Conservation (phyloP, 2,329 filamentous ascomycete genomes). For the Aspergillus sp. region DNA sequence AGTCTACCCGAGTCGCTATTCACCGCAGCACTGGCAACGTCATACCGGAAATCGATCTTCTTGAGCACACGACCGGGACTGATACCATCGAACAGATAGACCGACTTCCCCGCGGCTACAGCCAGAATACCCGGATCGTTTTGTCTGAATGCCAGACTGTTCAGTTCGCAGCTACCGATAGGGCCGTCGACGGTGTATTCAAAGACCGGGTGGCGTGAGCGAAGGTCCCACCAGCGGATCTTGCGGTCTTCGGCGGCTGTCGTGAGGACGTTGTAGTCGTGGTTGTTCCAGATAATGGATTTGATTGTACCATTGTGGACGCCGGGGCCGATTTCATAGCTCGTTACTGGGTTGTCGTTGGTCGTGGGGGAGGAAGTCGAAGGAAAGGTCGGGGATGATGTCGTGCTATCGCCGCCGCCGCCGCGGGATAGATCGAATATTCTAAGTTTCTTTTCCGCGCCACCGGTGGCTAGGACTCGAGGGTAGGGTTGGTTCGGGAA, state of each 20-base stretch:
- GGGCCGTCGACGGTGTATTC: conserved; percentile 72
- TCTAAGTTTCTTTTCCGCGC: conserved; percentile 91
- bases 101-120: conserved; percentile 86
- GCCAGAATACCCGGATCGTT: conserved; percentile 66
- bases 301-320: conserved; percentile 86
- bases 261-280: conserved; percentile 76
- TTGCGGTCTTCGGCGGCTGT: conserved; percentile 87
- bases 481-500: conserved; percentile 74
- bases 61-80: conserved; percentile 66
- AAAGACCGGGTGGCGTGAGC: conserved; percentile 64
- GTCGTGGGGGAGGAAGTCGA: conserved; percentile 25
- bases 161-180: conserved; percentile 89
- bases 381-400: conserved; percentile 32
- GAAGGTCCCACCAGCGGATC: conserved; percentile 88
- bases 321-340: conserved; percentile 81
- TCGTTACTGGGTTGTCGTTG: conserved; percentile 49
- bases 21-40: conserved; percentile 82
- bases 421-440: conserved; percentile 76
- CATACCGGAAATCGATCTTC: conserved; percentile 68
- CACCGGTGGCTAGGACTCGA: conserved; percentile 80
- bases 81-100: conserved; percentile 80
- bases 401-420: conserved; percentile 33
- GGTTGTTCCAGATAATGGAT: conserved; percentile 88
- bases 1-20: conserved; percentile 74
- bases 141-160: conserved; percentile 53